Percentiles rank a stretch among this genome's conserved stretches.
These are phyloP conservation scores for Fraxinus velutina DNA, from an alignment of 305 asterid species.

Conservation along the genomic window DNA sequence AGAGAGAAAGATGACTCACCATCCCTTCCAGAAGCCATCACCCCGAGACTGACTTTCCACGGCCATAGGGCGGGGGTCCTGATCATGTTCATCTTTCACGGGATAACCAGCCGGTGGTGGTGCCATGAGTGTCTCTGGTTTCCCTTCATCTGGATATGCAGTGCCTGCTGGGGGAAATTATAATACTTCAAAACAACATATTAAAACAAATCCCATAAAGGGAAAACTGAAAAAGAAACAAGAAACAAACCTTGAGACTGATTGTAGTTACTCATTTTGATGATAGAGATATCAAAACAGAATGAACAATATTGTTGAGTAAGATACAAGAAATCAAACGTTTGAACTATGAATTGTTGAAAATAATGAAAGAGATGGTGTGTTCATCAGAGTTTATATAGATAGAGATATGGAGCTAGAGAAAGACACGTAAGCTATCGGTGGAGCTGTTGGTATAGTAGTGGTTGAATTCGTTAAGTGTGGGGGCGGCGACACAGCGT, in stretches of 20 bases:
- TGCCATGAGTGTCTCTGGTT: slow-evolving; percentile 21
- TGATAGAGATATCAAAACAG: not conserved
- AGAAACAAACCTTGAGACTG: slow-evolving; percentile 14
- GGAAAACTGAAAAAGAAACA: not conserved
- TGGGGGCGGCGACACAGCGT: slow-evolving; percentile 22
- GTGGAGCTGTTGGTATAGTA: slow-evolving; percentile 1
- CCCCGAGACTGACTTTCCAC: slow-evolving; percentile 35
- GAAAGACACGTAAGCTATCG: not conserved
- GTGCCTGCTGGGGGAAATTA: not conserved
- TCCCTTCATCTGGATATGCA: not conserved
- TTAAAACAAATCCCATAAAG: not conserved
- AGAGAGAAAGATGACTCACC: slow-evolving; percentile 22
- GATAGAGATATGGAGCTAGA: not conserved
- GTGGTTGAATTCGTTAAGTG: not conserved
- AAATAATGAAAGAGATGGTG: not conserved
- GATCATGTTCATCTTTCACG: slow-evolving; percentile 22
- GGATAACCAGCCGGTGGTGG: slow-evolving; percentile 28
- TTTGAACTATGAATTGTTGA: not conserved
- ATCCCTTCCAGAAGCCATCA: slow-evolving; percentile 51
- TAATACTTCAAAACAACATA: not conserved
- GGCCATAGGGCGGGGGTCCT: not conserved
- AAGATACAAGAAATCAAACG: not conserved
- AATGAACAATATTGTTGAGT: not conserved
- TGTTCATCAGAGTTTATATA: not conserved
- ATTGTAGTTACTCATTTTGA: slow-evolving; percentile 17